Base-by-base conservation (phyloP, 176 grass and related monocot genomes). In the Musa beccarii region DNA sequence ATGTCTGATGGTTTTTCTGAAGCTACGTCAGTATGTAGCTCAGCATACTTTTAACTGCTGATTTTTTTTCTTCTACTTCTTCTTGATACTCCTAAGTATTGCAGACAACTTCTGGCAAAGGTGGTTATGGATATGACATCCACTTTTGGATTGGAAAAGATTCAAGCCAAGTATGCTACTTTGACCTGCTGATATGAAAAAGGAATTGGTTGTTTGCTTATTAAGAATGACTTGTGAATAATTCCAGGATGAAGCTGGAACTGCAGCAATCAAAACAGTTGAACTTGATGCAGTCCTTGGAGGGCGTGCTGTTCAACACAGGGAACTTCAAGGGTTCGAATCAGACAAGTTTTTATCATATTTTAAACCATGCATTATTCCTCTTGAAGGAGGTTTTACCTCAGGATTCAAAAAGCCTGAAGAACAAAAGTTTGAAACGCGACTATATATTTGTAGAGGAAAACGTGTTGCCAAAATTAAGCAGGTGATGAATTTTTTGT, bases 281-380 rank as follows among this genome's bases (percentile, higher is more conserved):
- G 95, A 99, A 84, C 86, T 99, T 78, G 95, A 99, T 81, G 83
- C 83, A 76, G 86, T 89, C 79, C 89, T 99, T 65, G 95, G 95
- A 51, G 95, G 95, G 52, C 91, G 91, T 75, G 95, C 95, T 43
- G 95, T 99, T 66, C 95, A 94, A 85, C 91, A 99, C 79, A 99
- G 95, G 75, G 95, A 99, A 83, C 81, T 84, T 55, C 95, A 99
- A 75, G 79, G 95, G 59, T 87, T 91, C 59, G 95, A 99, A 66
- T 99, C 95, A 53, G 95, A 99, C 78, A 99, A 92, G 75, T 99
- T 99, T 75, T 63, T 99, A 13, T 99, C 95, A 29, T 99, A 92
- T 79, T 99, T 99, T 65, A 99, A 87, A 57, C 95, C 95, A 53
- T 99, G 95, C 80, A 99, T 99, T 87, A 93, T 99, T 92, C 95